These are phyloP conservation scores for Alternaria longipes DNA, from an alignment of 2,329 filamentous ascomycete genomes.

Conservation along the genomic window DNA sequence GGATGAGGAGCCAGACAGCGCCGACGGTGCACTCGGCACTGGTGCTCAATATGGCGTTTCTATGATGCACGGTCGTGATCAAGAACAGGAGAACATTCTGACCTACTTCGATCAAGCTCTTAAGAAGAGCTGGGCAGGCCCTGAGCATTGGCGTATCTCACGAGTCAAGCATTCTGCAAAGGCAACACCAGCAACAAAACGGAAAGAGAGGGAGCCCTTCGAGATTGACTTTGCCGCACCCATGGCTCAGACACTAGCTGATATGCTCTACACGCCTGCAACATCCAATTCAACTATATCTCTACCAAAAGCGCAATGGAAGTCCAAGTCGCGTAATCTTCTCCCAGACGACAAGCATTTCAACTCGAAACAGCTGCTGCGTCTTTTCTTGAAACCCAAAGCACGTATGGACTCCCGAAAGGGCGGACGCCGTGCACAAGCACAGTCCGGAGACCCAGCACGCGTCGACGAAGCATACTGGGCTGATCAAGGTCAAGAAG, in stretches of 20 bases:
- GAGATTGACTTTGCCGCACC: conserved; percentile 88
- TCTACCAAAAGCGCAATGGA: conserved; percentile 93
- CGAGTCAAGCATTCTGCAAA: conserved; percentile 83
- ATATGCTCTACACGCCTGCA: conserved; percentile 82
- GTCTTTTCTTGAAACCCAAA: conserved; percentile 93
- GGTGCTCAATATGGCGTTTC: conserved; percentile 80
- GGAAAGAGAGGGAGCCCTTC: conserved; percentile 97
- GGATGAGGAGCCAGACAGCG: conserved; percentile 59
- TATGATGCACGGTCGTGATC: conserved; percentile 73
- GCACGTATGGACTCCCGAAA: conserved; percentile 78
- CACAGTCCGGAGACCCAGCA: conserved; percentile 59
- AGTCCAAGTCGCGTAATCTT: conserved; percentile 89
- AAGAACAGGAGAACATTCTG: conserved; percentile 92
- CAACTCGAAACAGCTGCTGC: conserved; percentile 88
- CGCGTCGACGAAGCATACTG: conserved; percentile 96
- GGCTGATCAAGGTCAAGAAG: conserved; percentile 65
- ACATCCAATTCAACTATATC: conserved; percentile 82
- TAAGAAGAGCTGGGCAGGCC: conserved; percentile 96
- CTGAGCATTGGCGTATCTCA: conserved; percentile 98
- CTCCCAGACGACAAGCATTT: conserved; percentile 98
- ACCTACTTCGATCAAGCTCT: conserved; percentile 96
- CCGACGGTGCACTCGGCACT: conserved; percentile 60
- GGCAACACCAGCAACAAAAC: conserved; percentile 65
- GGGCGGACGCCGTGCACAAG: conserved; percentile 43
- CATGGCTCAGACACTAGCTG: conserved; percentile 74